Evolutionary conservation across 257 asterid genomes (phyloP), one percentile per base, ranked within the genome.

Genomic region (Parsonsia alboflavescens): DNA sequence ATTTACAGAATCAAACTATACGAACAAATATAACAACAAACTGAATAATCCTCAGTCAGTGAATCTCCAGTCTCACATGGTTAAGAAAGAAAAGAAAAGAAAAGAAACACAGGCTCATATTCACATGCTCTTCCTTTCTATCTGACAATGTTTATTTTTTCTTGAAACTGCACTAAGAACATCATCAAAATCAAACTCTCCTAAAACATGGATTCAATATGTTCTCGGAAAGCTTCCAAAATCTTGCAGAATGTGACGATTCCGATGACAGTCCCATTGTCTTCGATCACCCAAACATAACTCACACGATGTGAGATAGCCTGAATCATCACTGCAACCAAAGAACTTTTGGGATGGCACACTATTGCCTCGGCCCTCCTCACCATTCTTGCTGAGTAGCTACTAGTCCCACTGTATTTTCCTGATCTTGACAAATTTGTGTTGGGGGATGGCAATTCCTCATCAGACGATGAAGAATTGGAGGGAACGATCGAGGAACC

Each of bases 231-330:
- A 71, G 87, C 91, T n/a, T 77, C 73, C 45, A 91, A 68, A 78
- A 93, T 91, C 68, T 73, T 84, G 4, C 85, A 81, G 65, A 93
- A 93, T 1, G 92, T 93, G 19, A 93, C 97, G 10, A 94, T 90
- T 56, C 98, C 98, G 6, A 79, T 86, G 41, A 94, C 82, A 6
- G 76, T 86, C 26, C 86, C 86, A 57, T 90, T 96, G 4, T 89
- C 96, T 77, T 92, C 98, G 44, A 94, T 78, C 82, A 94, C 98
- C 98, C 98, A 94, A 56, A 94, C 92, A 10, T 87, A 92, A 48
- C 80, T 89, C 75, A 91, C 93, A 0, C 98, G 93, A 72, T 86
- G 95, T 0, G 97, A 90, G 8, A 92, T 87, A 0, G 97, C 96
- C 73, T 91, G 97, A 41, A 91, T 81, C 97, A 90, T 89, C 82